Conservation (phyloP, 352 stramenopile species). For the Phytopythium sindhum region DNA sequence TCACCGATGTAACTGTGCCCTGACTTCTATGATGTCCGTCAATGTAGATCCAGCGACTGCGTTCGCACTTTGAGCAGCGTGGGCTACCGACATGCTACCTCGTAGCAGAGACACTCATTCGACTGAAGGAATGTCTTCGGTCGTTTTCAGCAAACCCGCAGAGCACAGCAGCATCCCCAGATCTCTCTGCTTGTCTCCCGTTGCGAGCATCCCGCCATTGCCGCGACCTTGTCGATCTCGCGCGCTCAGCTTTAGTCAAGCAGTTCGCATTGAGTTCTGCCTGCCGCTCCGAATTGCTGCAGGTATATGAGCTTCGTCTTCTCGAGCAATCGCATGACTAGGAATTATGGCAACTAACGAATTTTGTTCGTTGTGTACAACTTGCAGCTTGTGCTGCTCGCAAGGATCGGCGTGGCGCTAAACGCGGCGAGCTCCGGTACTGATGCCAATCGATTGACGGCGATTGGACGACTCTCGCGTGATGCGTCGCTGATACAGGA, state of each 20-base stretch:
- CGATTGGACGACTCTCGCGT: constrained; percentile 15
- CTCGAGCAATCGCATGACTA: not conserved
- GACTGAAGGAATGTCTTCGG: constrained; percentile 33
- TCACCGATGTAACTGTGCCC: not conserved
- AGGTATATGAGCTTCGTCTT: constrained; percentile 22
- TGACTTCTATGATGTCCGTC: constrained; percentile 3
- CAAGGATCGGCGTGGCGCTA: constrained; percentile 32
- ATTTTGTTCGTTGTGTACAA: not conserved
- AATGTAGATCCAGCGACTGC: constrained; percentile 31
- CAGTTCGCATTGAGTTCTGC: constrained; percentile 26
- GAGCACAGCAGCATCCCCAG: not conserved
- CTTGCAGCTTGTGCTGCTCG: constrained; percentile 33
- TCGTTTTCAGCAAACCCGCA: not conserved
- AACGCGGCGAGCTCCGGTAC: constrained; percentile 10
- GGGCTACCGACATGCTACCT: constrained; percentile 17
- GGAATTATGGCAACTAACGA: not conserved
- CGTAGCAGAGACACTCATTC: constrained; percentile 26
- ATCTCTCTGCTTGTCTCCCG: not conserved
- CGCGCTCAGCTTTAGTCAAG: constrained; percentile 30
- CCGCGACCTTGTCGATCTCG: constrained; percentile 26
- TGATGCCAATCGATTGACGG: not conserved
- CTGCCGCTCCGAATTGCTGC: constrained; percentile 32
- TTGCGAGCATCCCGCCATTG: constrained; percentile 7
- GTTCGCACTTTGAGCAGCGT: constrained; percentile 12
- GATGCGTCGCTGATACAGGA: constrained; percentile 12